Evolutionary conservation across 495 filamentous ascomycete species (phyloP).

Genomic region (Lophiotrema nucula): DNA sequence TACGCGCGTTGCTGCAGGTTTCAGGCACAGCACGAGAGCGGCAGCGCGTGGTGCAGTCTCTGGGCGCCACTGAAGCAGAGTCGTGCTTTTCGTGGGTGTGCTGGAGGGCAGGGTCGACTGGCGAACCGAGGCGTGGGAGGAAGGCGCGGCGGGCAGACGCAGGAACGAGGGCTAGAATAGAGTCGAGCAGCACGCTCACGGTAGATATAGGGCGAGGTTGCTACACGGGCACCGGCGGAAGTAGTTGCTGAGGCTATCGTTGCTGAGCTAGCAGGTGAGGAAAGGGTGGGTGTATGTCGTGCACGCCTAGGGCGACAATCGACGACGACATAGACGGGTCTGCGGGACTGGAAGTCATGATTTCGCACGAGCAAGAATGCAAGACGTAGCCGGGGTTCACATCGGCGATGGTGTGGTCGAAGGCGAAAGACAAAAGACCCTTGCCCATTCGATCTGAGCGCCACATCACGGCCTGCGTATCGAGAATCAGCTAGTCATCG

Average conservation of each 20-base stretch:
- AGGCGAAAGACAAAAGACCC: no score
- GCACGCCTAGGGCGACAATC: neutral
- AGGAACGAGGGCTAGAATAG: neutral
- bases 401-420: conserved; percentile 17
- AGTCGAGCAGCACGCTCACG: neutral
- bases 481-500: neutral
- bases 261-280: neutral
- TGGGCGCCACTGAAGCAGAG: no score
- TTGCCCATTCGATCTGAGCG: neutral
- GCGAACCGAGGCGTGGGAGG: neutral
- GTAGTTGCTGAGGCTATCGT: no score
- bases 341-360: neutral
- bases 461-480: neutral
- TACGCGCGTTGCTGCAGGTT: no score
- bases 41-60: no score
- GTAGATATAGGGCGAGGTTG: neutral
- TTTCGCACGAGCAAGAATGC: conserved; percentile 5
- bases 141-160: neutral
- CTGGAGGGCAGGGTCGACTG: no score
- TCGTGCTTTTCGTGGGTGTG: no score
- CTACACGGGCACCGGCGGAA: no score
- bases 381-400: neutral
- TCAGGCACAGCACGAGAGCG: no score
- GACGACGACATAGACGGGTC: conserved; percentile 5
- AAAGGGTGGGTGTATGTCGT: neutral